Percentiles rank a stretch among this genome's conserved stretches.
phyloP scores from a whole-genome alignment of 2,329 filamentous ascomycete genomes.

The Diaporthe velutina region DNA sequence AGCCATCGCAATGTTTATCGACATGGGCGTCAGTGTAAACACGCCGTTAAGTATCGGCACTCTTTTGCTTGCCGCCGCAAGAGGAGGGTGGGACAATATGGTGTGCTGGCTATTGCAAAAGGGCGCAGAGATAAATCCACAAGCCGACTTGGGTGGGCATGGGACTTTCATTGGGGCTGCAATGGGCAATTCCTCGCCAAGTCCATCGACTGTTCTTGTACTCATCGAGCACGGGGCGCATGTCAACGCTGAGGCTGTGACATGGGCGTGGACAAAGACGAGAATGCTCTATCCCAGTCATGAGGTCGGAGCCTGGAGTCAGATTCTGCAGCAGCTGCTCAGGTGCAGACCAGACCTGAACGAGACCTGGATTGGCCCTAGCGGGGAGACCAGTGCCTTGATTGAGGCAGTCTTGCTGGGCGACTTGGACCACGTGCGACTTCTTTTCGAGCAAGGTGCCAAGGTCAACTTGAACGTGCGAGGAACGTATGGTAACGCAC shows the following conservation, averaged over 20 bases:
- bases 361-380: background rate
- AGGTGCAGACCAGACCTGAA: background rate
- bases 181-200: rapidly evolving
- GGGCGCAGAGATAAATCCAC: background rate
- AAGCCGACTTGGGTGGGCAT: background rate
- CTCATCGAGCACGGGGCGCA: background rate
- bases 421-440: too few relatives aligned
- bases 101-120: background rate
- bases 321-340: background rate
- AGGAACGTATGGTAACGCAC: background rate
- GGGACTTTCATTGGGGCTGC: background rate
- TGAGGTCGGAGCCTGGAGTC: too few relatives aligned
- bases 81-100: rapidly evolving
- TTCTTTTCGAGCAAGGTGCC: background rate
- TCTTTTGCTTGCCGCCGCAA: background rate
- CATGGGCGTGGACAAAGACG: background rate
- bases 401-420: background rate
- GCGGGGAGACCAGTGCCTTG: background rate
- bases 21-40: background rate
- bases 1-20: background rate
- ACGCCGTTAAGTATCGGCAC: background rate
- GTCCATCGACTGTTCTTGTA: too few relatives aligned
- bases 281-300: background rate
- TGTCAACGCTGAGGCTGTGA: background rate
- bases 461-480: background rate